phyloP scores from a whole-genome alignment of 2,329 filamentous ascomycete species.

The Neophaeococcomyces mojaviensis region DNA sequence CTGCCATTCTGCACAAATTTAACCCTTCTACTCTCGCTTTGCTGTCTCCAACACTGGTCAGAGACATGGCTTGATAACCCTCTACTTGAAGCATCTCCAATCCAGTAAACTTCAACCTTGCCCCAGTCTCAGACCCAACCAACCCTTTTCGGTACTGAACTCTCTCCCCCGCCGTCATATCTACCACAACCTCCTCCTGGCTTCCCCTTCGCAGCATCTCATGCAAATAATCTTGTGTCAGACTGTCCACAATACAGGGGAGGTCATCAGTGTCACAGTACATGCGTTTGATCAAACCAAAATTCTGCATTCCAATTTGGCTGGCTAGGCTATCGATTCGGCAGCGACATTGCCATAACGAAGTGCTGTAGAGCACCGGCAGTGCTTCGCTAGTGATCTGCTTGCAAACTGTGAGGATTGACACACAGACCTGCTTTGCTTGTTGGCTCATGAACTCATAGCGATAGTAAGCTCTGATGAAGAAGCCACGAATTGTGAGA shows the following conservation, averaged over 20 bases:
- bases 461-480: slow-evolving; percentile 3
- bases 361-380: slow-evolving; percentile 3
- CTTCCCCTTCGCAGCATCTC: background rate
- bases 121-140: background rate
- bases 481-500: slow-evolving; percentile 6
- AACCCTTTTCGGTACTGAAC: background rate
- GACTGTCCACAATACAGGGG: background rate
- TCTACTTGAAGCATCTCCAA: slow-evolving; percentile 5
- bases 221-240: background rate
- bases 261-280: slow-evolving; percentile 1
- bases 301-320: slow-evolving; percentile 5
- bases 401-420: slow-evolving; percentile 2
- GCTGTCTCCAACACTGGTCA: slow-evolving; percentile 2
- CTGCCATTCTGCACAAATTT: slow-evolving; percentile 1
- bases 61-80: slow-evolving; percentile 5
- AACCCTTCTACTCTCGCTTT: slow-evolving; percentile 1
- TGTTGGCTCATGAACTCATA: slow-evolving; percentile 8
- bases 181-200: no score
- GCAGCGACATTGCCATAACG: background rate
- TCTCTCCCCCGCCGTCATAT: background rate
- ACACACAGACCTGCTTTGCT: background rate
- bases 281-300: slow-evolving; percentile 6
- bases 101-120: slow-evolving; percentile 3
- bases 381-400: slow-evolving; percentile 4
- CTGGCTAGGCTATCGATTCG: background rate